These are phyloP conservation scores for Zygosaccharomyces pseudorouxii DNA, from an alignment of 805 yeast species.

Conservation along the genomic window DNA sequence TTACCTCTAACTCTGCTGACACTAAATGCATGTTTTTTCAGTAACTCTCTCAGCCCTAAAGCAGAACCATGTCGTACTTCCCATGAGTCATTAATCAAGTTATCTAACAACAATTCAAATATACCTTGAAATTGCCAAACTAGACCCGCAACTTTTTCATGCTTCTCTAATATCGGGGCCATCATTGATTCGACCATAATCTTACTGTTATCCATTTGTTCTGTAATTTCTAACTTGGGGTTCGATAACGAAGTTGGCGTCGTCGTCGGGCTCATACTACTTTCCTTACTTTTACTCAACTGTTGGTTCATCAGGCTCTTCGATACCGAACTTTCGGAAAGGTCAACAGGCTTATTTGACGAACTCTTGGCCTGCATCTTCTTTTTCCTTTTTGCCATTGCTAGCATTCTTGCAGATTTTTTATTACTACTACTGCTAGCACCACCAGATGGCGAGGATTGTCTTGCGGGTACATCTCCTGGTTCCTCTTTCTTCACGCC, in stretches of 20 bases:
- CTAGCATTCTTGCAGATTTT: conserved; percentile 74
- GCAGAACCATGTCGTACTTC: conserved; percentile 95
- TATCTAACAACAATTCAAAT: conserved; percentile 72
- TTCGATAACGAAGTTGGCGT: conserved; percentile 24
- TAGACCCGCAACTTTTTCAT: conserved; percentile 63
- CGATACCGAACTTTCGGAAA: conserved; percentile 67
- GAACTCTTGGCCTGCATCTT: conserved; percentile 59
- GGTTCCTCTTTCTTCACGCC: conserved; percentile 21
- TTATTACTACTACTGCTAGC: conserved; percentile 16
- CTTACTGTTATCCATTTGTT: conserved; percentile 75
- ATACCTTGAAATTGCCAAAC: conserved; percentile 96
- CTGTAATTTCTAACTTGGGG: conserved; percentile 58
- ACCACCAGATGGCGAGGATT: conserved; percentile 12
- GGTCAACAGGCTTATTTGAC: conserved; percentile 53
- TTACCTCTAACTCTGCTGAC: conserved; percentile 78
- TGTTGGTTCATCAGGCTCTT: conserved; percentile 35
- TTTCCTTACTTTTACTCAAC: conserved; percentile 18
- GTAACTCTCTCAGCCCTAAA: conserved; percentile 74
- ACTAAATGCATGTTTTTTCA: conserved; percentile 72
- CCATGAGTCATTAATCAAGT: conserved; percentile 83
- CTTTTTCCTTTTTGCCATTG: conserved; percentile 90
- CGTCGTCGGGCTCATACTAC: conserved; percentile 20
- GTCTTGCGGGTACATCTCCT: conserved; percentile 21
- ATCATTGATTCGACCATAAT: conserved; percentile 79
- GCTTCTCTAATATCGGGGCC: conserved; percentile 64